Base-by-base conservation (phyloP, 176 grass and related monocot genomes). In the Poa annua region DNA sequence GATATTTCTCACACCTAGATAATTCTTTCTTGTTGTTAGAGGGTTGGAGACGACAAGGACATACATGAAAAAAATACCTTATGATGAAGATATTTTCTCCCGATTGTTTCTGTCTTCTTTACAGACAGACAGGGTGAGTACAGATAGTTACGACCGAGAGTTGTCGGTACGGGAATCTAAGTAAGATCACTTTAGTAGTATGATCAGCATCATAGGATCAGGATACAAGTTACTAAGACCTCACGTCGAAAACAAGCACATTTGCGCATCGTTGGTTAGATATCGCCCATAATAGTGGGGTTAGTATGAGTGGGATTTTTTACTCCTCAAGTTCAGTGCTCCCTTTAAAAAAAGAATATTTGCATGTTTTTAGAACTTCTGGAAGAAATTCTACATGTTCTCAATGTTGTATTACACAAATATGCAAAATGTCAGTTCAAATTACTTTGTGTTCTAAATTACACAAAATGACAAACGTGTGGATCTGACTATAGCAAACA, bases 1-100 rank as follows among this genome's bases (percentile, higher is more conserved):
- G 81, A 83, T 74, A 62, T 74, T 81, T 55, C 67, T 49, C 69
- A 19, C 38, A 11, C 26, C 24, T 2, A 34, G 11, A 6, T 20
- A 52, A 4, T 74, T 33, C 15, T 74, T 74, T 20, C 15, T 74
- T 26, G 26, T 66, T 80, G 16, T 21, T 39, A 63, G 22, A 20
- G 17, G 25, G 41, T 35, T 21, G 77, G 29, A 11, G 11, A 65
- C 16, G 6, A 64, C 15, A 79, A 64, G 16, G 71, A 74, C 71
- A 74, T 34, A 5, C 15, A 33, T 74, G 8, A 17, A 11, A 20
- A 32, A 73, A 32, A 11, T 44, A 74, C 47, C 47, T 19, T 0
- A 20, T 29, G 22, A 32, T 74, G 45, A 51, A 20, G 71, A 51
- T 52, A 52, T 74, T 74, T 74, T 5, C 47, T 11, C 25, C 1